phyloP scores from a whole-genome alignment of 495 filamentous ascomycete genomes.

The Xanthoparmelia taractica region DNA sequence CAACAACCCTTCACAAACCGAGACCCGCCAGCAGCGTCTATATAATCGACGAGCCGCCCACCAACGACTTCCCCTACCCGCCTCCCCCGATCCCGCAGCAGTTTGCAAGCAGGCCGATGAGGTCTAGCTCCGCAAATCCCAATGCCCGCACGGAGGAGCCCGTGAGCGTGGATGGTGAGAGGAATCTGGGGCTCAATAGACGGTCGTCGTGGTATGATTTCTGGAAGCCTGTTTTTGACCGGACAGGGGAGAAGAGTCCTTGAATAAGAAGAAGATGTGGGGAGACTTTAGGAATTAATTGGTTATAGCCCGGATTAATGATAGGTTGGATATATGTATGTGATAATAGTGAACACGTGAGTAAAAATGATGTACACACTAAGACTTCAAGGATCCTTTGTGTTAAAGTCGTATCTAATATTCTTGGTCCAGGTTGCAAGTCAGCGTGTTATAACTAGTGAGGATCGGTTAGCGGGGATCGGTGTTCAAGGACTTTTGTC shows the following conservation, averaged over 20 bases:
- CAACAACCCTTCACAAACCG: not conserved
- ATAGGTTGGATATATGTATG: too few relatives aligned
- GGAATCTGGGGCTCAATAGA: not conserved
- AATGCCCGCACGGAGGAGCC: not conserved
- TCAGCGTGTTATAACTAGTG: too few relatives aligned
- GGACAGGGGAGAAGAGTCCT: not conserved
- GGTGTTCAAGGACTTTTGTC: too few relatives aligned
- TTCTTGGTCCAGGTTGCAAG: too few relatives aligned
- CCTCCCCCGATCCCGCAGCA: not conserved
- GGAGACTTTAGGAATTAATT: too few relatives aligned
- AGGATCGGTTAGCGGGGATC: too few relatives aligned
- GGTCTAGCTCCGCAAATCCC: not conserved
- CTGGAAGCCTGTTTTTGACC: constrained; percentile 1
- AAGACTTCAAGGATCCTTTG: too few relatives aligned
- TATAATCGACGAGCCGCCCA: not conserved
- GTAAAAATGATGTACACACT: too few relatives aligned
- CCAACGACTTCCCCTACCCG: not conserved
- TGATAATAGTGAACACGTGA: too few relatives aligned
- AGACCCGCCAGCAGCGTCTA: constrained; percentile 1
- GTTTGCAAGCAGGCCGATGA: not conserved
- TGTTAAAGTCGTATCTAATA: too few relatives aligned
- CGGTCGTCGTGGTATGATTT: constrained; percentile 6
- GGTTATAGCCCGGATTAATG: too few relatives aligned
- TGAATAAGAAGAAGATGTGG: too few relatives aligned
- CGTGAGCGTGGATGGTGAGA: not conserved